Evolutionary conservation across 805 yeast species (phyloP), one percentile per base, ranked within the genome.

Genomic region (Nakazawaea wickerhamii): DNA sequence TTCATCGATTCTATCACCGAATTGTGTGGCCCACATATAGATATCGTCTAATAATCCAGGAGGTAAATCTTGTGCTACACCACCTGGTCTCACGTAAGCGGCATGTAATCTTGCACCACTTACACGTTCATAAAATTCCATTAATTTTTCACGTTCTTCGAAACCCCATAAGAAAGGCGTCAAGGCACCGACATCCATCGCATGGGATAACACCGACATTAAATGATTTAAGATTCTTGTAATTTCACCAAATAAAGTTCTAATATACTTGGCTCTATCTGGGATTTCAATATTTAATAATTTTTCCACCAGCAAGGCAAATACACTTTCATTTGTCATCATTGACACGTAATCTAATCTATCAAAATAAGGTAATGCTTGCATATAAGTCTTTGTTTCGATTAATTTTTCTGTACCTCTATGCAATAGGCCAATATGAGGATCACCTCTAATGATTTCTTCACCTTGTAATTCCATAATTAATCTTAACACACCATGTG

Each of bases 11-110:
- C 95, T 79, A 68, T 87, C 95, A 60, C 95, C 95, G 54, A 87
- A 87, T 70, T 87, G 95, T 19, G 95, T 87, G 44, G 95, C 95
- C 95, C 95, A 87, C 91, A 86, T 86, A 65, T 84, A 87, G 51
- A 87, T 87, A 61, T 87, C 95, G 63, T 87, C 95, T 55, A 87
- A 74, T 57, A 87, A 63, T 40, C 95, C 95, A 31, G 77, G 81
- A 20, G 95, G 95, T 47, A 87, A 64, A 66, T 87, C 95, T 65
- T 84, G 95, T 17, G 91, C 68, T 15, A 87, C 95, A 58, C 95
- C 95, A 56, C 95, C 95, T 43, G 95, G 95, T 68, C 95, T 77
- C 48, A 84, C 81, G 55, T 87, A 87, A 31, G 95, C 95, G 21
- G 89, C 73, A 65, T 87, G 95, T 64, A 87, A 72, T 67, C 95